A percentile compares a stretch with the other conserved stretches of the same genome.
phyloP scores from a whole-genome alignment of 805 yeast species.

The Saturnispora sanitii region DNA sequence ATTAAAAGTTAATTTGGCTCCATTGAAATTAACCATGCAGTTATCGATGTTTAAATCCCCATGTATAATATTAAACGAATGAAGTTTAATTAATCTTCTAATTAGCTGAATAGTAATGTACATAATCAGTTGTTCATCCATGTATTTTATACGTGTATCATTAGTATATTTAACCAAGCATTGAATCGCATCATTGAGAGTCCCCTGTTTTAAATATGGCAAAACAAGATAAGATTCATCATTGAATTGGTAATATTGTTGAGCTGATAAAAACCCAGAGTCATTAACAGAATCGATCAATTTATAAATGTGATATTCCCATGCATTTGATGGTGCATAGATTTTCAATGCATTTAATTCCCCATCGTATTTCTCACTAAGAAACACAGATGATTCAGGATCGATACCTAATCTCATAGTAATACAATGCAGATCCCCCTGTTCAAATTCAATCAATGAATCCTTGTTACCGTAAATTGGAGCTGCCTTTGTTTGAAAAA shows the following conservation, averaged over 20 bases:
- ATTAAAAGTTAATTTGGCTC: conserved; percentile 16
- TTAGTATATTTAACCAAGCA: conserved; percentile 18
- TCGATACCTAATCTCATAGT: conserved; percentile 62
- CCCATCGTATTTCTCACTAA: conserved; percentile 55
- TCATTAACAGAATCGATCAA: conserved; percentile 38
- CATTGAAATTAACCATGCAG: conserved; percentile 56
- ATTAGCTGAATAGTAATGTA: conserved; percentile 59
- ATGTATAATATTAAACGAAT: conserved; percentile 58
- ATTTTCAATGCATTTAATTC: conserved; percentile 57
- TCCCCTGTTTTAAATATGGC: conserved; percentile 61
- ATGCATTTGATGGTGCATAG: conserved; percentile 55
- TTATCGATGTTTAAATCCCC: conserved; percentile 84
- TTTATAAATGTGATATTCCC: conserved; percentile 74
- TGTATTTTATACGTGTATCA: conserved; percentile 24
- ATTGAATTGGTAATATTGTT: conserved; percentile 41
- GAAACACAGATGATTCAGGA: conserved; percentile 69
- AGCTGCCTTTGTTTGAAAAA: conserved; percentile 15
- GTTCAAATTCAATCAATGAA: conserved; percentile 35
- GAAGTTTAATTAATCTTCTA: conserved; percentile 50
- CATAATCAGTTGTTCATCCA: conserved; percentile 54
- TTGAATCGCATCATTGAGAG: conserved; percentile 60
- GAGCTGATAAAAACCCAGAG: conserved; percentile 31
- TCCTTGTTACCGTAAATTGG: conserved; percentile 25
- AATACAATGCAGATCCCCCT: conserved; percentile 36
- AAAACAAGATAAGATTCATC: conserved; percentile 65